phyloP scores from a whole-genome alignment of 208 protist genomes.

The Leishmania martiniquensis region DNA sequence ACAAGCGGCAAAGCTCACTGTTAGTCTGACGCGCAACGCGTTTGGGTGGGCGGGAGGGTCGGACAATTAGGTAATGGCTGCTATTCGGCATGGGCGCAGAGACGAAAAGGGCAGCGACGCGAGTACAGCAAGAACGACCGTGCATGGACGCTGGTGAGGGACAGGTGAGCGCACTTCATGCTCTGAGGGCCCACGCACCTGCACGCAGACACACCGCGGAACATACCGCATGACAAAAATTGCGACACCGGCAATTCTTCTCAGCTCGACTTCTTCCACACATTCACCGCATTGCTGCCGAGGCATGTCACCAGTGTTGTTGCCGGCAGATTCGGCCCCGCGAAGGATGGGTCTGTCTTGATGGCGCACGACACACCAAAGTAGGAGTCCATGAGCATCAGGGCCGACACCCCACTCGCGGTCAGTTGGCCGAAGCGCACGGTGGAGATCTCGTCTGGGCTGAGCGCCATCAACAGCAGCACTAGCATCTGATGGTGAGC shows the following conservation, averaged over 20 bases:
- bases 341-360: slow-evolving; percentile 74
- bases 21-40: background rate
- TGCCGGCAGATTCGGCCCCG: slow-evolving; percentile 45
- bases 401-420: slow-evolving; percentile 63
- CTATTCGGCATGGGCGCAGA: slow-evolving; percentile 2
- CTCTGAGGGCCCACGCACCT: background rate
- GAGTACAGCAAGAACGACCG: background rate
- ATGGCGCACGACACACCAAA: slow-evolving; percentile 86
- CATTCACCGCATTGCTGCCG: slow-evolving; percentile 84
- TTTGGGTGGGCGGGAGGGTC: background rate
- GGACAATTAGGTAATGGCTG: background rate
- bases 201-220: background rate
- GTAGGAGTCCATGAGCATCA: slow-evolving; percentile 88
- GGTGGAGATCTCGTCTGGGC: slow-evolving; percentile 91
- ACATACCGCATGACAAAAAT: background rate
- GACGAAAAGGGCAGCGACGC: slow-evolving; percentile 23
- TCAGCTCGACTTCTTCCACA: slow-evolving; percentile 86
- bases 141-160: background rate
- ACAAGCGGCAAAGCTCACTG: background rate
- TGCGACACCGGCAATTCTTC: background rate
- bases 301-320: slow-evolving; percentile 89
- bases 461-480: slow-evolving; percentile 92
- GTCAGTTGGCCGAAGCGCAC: slow-evolving; percentile 88
- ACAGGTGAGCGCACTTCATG: background rate
- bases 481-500: slow-evolving; percentile 90